Evolutionary conservation across 2,329 filamentous ascomycete species (phyloP), one percentile per base, ranked within the genome.

Genomic region (Fusarium sp.): DNA sequence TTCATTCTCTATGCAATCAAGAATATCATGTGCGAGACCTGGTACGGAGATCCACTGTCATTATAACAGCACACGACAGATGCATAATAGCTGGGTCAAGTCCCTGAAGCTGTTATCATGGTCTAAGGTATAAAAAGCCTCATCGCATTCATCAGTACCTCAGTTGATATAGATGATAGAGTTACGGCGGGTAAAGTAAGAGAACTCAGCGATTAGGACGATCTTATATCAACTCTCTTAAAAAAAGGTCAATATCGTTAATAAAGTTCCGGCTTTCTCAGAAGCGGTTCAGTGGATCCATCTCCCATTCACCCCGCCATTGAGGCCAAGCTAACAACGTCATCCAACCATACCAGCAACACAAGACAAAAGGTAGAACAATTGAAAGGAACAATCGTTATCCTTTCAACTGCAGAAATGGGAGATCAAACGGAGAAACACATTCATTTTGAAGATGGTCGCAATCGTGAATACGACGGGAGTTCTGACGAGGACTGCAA

Each of bases 401-500:
- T 55, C 50, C 34, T 45, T 47, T 28, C 24, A 45, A n/a, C 30
- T 36, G 38, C 63, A 41, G 36, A 61, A 58, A 74, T 75, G 77
- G 73, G 68, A 51, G 70, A 78, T 26, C 59, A 68, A 22, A 39
- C 63, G 9, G 56, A 44, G 38, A 79, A 77, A 50, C 74, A 77
- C 56, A 76, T 73, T n/a, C 68, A 75, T 6, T 79, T 81, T 62
- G 82, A 84, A 42, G 81, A 79, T 41, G 80, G 80, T 32, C 80
- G 80, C 39, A 80, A 80, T 45, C 85, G 70, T 56, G 69, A 72
- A 68, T 69, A 84, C 8, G 85, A 84, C 60, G 83, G 82, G 41
- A 88, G 86, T 73, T 87, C 88, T 54, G 88, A 89, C 63, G 88
- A 89, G 50, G 81, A 80, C 56, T 65, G 73, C 62, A 82, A 80